These are phyloP conservation scores for Apodospora peruviana DNA, from an alignment of 495 filamentous ascomycete species.

Conservation along the genomic window DNA sequence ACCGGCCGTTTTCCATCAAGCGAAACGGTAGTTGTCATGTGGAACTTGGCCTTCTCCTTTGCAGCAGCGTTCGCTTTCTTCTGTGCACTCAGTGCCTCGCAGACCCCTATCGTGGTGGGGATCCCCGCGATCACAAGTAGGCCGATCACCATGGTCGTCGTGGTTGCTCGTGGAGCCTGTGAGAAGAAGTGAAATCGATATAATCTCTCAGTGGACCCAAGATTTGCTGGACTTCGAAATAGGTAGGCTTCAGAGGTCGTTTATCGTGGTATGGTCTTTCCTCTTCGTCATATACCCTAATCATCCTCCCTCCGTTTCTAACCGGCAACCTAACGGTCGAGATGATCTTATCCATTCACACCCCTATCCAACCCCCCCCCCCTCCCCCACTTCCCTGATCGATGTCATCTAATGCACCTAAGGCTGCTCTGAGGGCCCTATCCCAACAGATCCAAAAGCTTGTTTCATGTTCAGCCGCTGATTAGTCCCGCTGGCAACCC, in stretches of 20 bases:
- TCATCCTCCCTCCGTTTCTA: slow-evolving; percentile 5
- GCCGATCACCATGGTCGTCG: slow-evolving; percentile 33
- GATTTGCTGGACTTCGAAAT: too few species aligned
- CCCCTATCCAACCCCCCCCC: background rate
- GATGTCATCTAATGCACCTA: background rate
- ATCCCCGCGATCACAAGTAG: slow-evolving; percentile 41
- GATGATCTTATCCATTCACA: background rate
- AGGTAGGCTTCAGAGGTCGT: too few species aligned
- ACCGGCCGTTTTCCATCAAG: slow-evolving; percentile 31
- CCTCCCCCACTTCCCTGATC: background rate
- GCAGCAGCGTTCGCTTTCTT: slow-evolving; percentile 43
- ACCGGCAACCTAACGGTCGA: background rate
- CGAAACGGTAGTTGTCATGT: slow-evolving; percentile 39
- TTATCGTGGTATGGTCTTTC: too few species aligned
- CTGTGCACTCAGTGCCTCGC: slow-evolving; percentile 45
- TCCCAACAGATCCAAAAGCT: slow-evolving; percentile 20
- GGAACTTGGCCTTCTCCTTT: slow-evolving; percentile 48
- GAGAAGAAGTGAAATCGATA: background rate
- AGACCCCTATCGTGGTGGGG: slow-evolving; percentile 46
- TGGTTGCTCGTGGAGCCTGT: background rate
- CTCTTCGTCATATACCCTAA: slow-evolving; percentile 17
- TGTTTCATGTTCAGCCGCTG: slow-evolving; percentile 9
- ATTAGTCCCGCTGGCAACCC: slow-evolving; percentile 2
- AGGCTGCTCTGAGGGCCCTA: background rate
- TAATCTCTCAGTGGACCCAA: too few species aligned